Percentiles rank a stretch among this genome's conserved stretches.
Conservation (phyloP, 352 stramenopile genomes). For the Pythium phragmiticola region DNA sequence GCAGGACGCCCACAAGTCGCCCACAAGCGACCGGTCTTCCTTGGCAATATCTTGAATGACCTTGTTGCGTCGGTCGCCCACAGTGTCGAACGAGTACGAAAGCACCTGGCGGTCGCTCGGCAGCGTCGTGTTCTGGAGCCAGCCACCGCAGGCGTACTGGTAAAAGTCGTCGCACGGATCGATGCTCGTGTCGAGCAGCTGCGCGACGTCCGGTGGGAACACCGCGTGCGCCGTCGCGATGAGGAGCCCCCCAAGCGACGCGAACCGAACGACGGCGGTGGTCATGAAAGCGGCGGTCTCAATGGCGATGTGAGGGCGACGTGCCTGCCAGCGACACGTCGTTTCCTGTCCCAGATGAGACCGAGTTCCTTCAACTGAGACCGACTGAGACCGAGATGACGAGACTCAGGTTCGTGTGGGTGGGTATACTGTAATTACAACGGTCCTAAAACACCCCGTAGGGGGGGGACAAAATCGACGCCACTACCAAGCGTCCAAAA, state of each 20-base stretch:
- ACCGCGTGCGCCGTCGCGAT: neutral
- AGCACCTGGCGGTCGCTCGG: conserved; percentile 26
- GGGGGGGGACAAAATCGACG: too few species aligned
- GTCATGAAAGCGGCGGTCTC: neutral
- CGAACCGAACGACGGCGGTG: neutral
- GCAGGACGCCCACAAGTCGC: conserved; percentile 29
- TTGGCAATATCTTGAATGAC: conserved; percentile 28
- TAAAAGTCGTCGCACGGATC: conserved; percentile 34
- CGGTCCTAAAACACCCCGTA: too few species aligned
- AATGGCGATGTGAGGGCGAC: too few species aligned
- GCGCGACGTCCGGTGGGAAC: conserved; percentile 17
- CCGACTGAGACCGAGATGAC: too few species aligned
- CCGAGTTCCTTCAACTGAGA: too few species aligned
- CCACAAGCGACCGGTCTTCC: conserved; percentile 34
- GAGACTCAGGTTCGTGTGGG: too few species aligned
- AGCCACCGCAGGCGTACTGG: conserved; percentile 29
- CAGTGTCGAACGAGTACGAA: conserved; percentile 27
- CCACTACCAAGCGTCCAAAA: neutral
- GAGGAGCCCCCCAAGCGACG: neutral
- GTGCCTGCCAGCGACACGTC: neutral
- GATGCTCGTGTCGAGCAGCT: conserved; percentile 24
- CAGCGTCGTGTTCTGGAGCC: conserved; percentile 30
- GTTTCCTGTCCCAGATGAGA: neutral
- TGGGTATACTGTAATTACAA: too few species aligned
- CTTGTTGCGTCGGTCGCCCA: conserved; percentile 26